phyloP scores from a whole-genome alignment of 768 basidiomycete genomes.

The Phanerochaete sordida region DNA sequence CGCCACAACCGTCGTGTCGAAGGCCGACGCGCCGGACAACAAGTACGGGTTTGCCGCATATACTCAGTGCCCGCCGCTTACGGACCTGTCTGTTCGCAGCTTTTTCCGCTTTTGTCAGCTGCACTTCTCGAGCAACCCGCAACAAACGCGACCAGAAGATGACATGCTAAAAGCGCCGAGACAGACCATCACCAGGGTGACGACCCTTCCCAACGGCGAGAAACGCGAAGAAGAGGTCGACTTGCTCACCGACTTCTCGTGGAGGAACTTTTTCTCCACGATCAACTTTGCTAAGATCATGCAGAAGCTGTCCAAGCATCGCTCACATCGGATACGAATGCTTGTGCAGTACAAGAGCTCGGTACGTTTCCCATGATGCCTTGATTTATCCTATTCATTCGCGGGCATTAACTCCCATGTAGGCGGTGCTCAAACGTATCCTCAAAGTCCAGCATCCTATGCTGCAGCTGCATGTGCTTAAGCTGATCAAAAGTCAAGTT shows the following conservation, averaged over 20 bases:
- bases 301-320: constrained; percentile 95
- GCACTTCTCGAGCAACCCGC: constrained; percentile 67
- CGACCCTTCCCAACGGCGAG: constrained; percentile 66
- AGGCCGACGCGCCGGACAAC: constrained; percentile 82
- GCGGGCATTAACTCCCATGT: background rate
- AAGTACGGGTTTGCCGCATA: constrained; percentile 52
- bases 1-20: constrained; percentile 75
- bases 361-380: constrained; percentile 38
- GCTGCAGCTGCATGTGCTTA: constrained; percentile 91
- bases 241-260: constrained; percentile 90
- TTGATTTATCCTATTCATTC: background rate
- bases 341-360: constrained; percentile 98
- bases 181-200: constrained; percentile 54
- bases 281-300: constrained; percentile 98
- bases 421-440: constrained; percentile 96
- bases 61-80: background rate
- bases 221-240: constrained; percentile 86
- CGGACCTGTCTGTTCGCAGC: constrained; percentile 41
- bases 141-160: constrained; percentile 59
- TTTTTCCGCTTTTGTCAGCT: constrained; percentile 94
- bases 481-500: constrained; percentile 98
- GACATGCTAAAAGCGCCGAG: constrained; percentile 57
- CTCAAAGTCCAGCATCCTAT: constrained; percentile 91
- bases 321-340: constrained; percentile 93
- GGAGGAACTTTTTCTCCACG: constrained; percentile 95